These are phyloP conservation scores for Zychaea mexicana DNA, from an alignment of 371 early-diverging fungal genomes.

Conservation along the genomic window DNA sequence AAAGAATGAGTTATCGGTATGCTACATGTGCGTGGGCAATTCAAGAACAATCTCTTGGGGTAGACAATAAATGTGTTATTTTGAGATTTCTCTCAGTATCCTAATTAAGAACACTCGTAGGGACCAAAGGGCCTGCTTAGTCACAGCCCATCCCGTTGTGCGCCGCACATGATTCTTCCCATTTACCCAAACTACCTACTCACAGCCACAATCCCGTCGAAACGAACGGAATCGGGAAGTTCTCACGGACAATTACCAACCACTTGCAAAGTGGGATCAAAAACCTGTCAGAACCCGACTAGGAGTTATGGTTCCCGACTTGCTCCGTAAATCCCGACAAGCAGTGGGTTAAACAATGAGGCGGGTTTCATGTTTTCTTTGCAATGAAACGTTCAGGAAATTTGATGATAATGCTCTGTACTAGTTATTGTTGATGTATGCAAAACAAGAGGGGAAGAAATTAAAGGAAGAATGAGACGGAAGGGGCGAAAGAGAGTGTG, in stretches of 20 bases:
- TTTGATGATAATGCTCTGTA: background rate
- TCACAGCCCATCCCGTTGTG: slow-evolving; percentile 6
- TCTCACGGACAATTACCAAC: background rate
- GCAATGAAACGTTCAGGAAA: background rate
- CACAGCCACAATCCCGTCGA: slow-evolving; percentile 7
- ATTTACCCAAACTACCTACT: background rate
- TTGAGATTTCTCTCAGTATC: background rate
- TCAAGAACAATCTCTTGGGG: no score
- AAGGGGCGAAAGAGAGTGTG: background rate
- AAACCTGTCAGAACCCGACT: slow-evolving; percentile 2
- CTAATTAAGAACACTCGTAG: slow-evolving; percentile 7
- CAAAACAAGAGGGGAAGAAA: slow-evolving; percentile 1
- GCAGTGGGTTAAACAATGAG: slow-evolving; percentile 4
- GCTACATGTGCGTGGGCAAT: no score
- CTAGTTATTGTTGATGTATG: slow-evolving; percentile 5
- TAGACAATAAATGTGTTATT: background rate
- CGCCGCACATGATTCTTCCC: slow-evolving; percentile 2
- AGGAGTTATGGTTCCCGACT: background rate
- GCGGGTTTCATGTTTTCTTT: background rate
- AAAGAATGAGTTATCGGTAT: no score
- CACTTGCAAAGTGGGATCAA: background rate
- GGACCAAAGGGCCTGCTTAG: slow-evolving; percentile 14
- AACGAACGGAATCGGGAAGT: slow-evolving; percentile 6
- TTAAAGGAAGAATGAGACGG: background rate
- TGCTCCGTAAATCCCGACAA: slow-evolving; percentile 10